Base-by-base conservation (phyloP, 2,329 filamentous ascomycete species). In the Paraphaeosphaeria sporulosa region DNA sequence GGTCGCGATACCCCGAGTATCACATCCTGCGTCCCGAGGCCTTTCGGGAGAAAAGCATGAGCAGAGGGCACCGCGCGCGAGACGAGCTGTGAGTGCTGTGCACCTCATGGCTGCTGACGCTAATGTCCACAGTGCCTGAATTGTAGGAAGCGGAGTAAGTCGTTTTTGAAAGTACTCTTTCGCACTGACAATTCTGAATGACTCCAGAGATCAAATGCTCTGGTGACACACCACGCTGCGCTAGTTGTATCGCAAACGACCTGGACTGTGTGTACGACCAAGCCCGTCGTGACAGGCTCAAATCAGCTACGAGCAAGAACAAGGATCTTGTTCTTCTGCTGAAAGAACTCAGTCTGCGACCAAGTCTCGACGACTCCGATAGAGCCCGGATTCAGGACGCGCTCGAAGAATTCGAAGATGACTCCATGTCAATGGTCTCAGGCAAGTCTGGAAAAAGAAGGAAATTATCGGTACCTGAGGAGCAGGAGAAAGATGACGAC, bases 141-240 rank as follows among this genome's bases (percentile, higher is more conserved):
- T 12, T 56, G 54, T 32, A 46, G 54, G 13, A 46, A 42, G 27
- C 43, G 54, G 23, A 56, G 53, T 55, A 47, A 6, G 42, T 46
- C 42, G 15, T 44, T 19, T 5, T 10, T 15, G 3, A 7, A 12
- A 9, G 15, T 3, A 9, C 21, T 19, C n/a, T 23, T 13, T 40
- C 23, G 23, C n/a, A 34, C 60, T 55, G 54, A 30, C 57, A 49
- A 47, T 13, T 19, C 9, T 10, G 8, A 32, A 32, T 8, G 30
- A 44, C 42, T 23, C 70, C 66, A 51, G 48, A 73, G 55, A 65
- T 72, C 19, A 71, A 63, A 48, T 74, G 71, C 52, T 67, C 67
- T 19, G 71, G 71, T 15, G 68, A 67, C 12, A 46, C 52, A 8
- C 71, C 71, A 23, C 52, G 51, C 8, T 73, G 70, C 43, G 42